A percentile compares a stretch with the other conserved stretches of the same genome.
These are phyloP conservation scores for Leucosporidium scottii DNA, from an alignment of 768 basidiomycete genomes.

Conservation along the genomic window DNA sequence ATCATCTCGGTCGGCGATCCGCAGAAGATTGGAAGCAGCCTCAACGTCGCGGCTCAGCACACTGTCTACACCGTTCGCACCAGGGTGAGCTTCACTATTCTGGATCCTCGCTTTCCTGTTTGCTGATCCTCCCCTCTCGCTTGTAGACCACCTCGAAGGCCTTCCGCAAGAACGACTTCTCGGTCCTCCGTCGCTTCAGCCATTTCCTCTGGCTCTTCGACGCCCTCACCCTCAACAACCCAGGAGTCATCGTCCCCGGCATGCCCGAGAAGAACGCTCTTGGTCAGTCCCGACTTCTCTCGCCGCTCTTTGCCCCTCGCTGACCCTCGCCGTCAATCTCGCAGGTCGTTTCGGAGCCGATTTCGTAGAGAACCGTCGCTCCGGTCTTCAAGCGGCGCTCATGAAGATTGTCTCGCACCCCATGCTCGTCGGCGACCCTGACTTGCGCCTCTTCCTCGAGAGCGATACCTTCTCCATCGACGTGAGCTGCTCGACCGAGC, in stretches of 20 bases:
- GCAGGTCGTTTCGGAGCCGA: slow-evolving; percentile 75
- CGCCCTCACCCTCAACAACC: slow-evolving; percentile 77
- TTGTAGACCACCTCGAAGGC: slow-evolving; percentile 38
- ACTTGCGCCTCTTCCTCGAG: slow-evolving; percentile 83
- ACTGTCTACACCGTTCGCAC: slow-evolving; percentile 97
- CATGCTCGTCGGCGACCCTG: slow-evolving; percentile 75
- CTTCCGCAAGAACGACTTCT: slow-evolving; percentile 75
- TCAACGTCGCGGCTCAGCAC: slow-evolving; percentile 59
- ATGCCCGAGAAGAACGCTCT: slow-evolving; percentile 92
- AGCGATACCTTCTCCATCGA: slow-evolving; percentile 85
- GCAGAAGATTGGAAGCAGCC: slow-evolving; percentile 92
- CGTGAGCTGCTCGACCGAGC: slow-evolving; percentile 48
- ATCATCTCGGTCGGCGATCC: slow-evolving; percentile 91
- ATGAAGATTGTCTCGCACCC: slow-evolving; percentile 91
- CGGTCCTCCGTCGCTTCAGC: slow-evolving; percentile 91
- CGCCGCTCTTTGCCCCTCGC: background rate
- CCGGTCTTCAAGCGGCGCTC: slow-evolving; percentile 80
- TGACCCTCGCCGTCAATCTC: background rate
- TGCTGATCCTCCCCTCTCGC: slow-evolving; percentile 8
- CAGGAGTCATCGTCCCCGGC: slow-evolving; percentile 93
- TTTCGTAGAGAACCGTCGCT: slow-evolving; percentile 78
- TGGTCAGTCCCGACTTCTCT: slow-evolving; percentile 41
- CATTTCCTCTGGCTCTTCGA: slow-evolving; percentile 98
- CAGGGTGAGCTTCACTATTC: slow-evolving; percentile 48
- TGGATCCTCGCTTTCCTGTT: background rate